These are phyloP conservation scores for Pseudocercospora cruenta DNA, from an alignment of 2,329 filamentous ascomycete species.

Conservation along the genomic window DNA sequence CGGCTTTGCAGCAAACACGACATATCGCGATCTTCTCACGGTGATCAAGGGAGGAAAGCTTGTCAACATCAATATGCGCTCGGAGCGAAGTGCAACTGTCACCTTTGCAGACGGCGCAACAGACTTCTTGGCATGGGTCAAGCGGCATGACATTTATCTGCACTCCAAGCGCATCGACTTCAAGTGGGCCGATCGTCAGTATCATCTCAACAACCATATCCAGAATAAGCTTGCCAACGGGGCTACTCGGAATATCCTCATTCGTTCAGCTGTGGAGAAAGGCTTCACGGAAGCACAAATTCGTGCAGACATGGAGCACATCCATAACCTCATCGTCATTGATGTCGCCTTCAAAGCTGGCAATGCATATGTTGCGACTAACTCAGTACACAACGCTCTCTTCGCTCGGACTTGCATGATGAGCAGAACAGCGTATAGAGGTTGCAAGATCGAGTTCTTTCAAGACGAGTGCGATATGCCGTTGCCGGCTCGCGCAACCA, in stretches of 20 bases:
- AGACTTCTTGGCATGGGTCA: conserved; percentile 67
- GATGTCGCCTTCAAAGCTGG: conserved; percentile 62
- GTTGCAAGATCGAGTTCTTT: conserved; percentile 70
- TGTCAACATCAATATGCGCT: conserved; percentile 68
- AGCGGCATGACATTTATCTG: conserved; percentile 69
- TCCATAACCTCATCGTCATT: conserved; percentile 76
- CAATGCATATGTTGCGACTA: conserved; percentile 72
- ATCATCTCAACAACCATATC: conserved; percentile 65
- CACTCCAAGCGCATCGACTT: conserved; percentile 69
- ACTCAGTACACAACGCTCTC: conserved; percentile 75
- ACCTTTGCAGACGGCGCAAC: conserved; percentile 70
- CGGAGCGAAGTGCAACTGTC: conserved; percentile 65
- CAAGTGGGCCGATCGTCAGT: conserved; percentile 73
- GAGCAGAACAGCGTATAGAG: conserved; percentile 67
- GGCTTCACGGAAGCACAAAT: conserved; percentile 66
- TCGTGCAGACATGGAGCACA: conserved; percentile 77
- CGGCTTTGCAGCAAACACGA: conserved; percentile 65
- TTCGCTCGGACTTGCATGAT: conserved; percentile 80
- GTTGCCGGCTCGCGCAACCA: conserved; percentile 44
- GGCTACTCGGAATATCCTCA: conserved; percentile 73
- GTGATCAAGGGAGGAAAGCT: conserved; percentile 71
- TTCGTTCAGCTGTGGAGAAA: conserved; percentile 58
- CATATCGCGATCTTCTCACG: conserved; percentile 66
- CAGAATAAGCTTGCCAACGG: conserved; percentile 66
- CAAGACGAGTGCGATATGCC: conserved; percentile 72